Conservation (phyloP, 257 asterid genomes). For the Misopates orontium region DNA sequence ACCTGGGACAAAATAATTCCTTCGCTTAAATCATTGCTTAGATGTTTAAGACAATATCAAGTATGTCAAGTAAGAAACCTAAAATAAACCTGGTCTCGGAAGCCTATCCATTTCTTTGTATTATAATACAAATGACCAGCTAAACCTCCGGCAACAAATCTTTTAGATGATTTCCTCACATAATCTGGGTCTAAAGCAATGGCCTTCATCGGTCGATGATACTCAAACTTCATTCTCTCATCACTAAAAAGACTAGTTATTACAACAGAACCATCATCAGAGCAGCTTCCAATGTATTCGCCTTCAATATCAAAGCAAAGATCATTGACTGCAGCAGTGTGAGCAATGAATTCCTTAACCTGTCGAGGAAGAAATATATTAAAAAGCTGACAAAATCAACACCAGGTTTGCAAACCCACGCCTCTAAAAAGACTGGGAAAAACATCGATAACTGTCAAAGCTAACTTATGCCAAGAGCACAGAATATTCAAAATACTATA, state of each 20-base stretch:
- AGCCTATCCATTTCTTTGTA: slow-evolving; percentile 93
- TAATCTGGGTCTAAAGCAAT: slow-evolving; percentile 96
- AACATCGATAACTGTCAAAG: not conserved
- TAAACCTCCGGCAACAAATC: slow-evolving; percentile 97
- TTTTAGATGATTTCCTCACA: slow-evolving; percentile 80
- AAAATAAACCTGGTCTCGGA: slow-evolving; percentile 82
- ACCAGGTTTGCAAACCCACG: not conserved
- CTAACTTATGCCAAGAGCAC: not conserved
- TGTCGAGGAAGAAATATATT: slow-evolving; percentile 44
- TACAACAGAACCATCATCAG: slow-evolving; percentile 96
- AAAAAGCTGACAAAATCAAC: not conserved
- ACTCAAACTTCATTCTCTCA: slow-evolving; percentile 88
- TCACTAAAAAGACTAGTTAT: slow-evolving; percentile 88
- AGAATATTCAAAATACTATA: slow-evolving; percentile 1
- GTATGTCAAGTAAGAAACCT: slow-evolving; percentile 28
- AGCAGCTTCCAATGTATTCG: slow-evolving; percentile 98
- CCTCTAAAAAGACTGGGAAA: not conserved
- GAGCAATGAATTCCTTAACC: slow-evolving; percentile 87
- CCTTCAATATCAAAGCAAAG: slow-evolving; percentile 93
- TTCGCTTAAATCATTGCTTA: slow-evolving; percentile 24
- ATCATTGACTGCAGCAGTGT: slow-evolving; percentile 94
- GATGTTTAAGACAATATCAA: slow-evolving; percentile 29
- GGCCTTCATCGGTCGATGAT: slow-evolving; percentile 95
- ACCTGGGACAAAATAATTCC: slow-evolving; percentile 52
- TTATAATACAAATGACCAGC: slow-evolving; percentile 89